These are phyloP conservation scores for Naganishia vaughanmartiniae DNA, from an alignment of 768 basidiomycete species.

Conservation along the genomic window DNA sequence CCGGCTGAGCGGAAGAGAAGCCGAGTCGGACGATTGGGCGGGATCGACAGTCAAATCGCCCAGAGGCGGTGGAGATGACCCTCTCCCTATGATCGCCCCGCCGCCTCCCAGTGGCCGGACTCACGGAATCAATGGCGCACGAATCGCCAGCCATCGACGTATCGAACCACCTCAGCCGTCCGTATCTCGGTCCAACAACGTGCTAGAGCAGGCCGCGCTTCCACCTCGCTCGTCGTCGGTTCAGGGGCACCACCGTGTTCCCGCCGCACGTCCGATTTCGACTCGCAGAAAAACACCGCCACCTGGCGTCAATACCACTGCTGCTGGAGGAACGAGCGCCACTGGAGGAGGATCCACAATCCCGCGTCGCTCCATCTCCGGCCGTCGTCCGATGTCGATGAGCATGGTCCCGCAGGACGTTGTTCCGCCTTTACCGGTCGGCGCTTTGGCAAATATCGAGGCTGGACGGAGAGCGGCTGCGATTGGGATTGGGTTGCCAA, in stretches of 20 bases:
- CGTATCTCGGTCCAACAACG: neutral
- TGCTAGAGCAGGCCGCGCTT: neutral
- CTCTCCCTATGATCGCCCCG: neutral
- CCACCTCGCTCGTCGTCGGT: neutral
- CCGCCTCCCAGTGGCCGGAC: neutral
- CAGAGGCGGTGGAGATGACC: neutral
- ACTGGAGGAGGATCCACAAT: neutral
- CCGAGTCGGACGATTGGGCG: neutral
- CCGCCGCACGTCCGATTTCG: neutral
- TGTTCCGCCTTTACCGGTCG: slow-evolving; percentile 4
- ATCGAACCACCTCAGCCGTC: slow-evolving; percentile 10
- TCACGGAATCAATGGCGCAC: neutral
- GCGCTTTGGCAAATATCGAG: slow-evolving; percentile 11
- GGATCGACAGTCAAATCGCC: too few relatives aligned
- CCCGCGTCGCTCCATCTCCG: slow-evolving; percentile 11
- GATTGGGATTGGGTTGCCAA: slow-evolving; percentile 3
- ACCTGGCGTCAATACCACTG: slow-evolving; percentile 1
- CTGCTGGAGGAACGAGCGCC: neutral
- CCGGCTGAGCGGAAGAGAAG: neutral
- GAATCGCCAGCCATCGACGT: too few relatives aligned
- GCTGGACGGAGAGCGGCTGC: slow-evolving; percentile 12
- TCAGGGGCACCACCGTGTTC: neutral
- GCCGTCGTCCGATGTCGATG: slow-evolving; percentile 8
- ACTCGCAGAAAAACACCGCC: neutral
- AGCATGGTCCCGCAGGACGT: slow-evolving; percentile 2